These are phyloP conservation scores for Euphorbia tirucalli DNA, from an alignment of 345 rosid species.

Conservation along the genomic window DNA sequence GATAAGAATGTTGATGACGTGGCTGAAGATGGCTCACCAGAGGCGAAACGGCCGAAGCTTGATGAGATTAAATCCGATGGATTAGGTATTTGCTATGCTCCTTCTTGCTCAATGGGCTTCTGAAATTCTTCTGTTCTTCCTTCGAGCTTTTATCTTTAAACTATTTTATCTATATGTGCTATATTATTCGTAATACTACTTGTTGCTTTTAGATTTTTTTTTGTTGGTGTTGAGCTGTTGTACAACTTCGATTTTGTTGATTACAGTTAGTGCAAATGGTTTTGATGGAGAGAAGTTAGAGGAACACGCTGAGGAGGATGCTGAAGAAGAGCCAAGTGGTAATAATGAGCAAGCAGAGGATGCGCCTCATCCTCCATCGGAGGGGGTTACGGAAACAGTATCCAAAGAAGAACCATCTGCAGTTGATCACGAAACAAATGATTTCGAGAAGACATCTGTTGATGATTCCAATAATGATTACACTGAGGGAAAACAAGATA, in stretches of 20 bases:
- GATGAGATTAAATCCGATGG: constrained; percentile 40
- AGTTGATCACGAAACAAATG: constrained; percentile 22
- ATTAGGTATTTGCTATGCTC: constrained; percentile 39
- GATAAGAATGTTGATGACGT: constrained; percentile 19
- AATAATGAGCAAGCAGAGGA: constrained; percentile 30
- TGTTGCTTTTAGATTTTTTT: neutral
- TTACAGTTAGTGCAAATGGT: constrained; percentile 45
- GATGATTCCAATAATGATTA: constrained; percentile 27
- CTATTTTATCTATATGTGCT: too few species aligned
- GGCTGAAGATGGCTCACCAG: constrained; percentile 35
- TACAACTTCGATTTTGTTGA: constrained; percentile 7
- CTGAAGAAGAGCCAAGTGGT: constrained; percentile 17
- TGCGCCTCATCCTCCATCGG: constrained; percentile 14
- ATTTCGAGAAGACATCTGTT: constrained; percentile 18
- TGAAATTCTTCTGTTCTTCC: neutral
- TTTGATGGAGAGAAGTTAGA: constrained; percentile 28
- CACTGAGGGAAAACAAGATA: constrained; percentile 19
- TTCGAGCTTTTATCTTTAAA: too few species aligned
- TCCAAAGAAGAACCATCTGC: constrained; percentile 17
- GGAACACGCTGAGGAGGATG: constrained; percentile 22
- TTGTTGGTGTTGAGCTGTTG: neutral
- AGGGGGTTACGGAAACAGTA: constrained; percentile 18
- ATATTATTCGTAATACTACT: neutral
- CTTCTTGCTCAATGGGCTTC: neutral
- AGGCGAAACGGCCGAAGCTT: constrained; percentile 51